These are phyloP conservation scores for Camellia japonica DNA, from an alignment of 148 eudicot genomes.

Conservation along the genomic window DNA sequence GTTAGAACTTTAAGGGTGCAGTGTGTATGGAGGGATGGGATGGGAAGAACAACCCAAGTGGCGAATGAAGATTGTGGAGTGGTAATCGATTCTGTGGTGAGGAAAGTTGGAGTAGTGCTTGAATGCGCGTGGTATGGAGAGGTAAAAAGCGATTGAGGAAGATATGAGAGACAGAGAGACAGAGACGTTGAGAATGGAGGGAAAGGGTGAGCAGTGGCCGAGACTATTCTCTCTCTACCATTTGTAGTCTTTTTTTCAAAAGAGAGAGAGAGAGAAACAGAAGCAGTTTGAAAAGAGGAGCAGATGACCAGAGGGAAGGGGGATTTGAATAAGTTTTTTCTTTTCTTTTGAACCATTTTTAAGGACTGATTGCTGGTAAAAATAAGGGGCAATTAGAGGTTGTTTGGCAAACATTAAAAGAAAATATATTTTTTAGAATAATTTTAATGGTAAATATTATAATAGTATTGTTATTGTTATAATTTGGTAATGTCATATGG, in stretches of 20 bases:
- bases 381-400: too few relatives aligned
- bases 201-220: not conserved
- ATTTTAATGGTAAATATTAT: too few relatives aligned
- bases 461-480: too few relatives aligned
- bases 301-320: not conserved
- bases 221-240: not conserved
- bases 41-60: not conserved
- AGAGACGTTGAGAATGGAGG: too few relatives aligned
- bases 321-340: not conserved
- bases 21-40: not conserved
- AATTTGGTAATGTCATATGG: too few relatives aligned
- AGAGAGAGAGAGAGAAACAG: not conserved
- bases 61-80: slow-evolving; percentile 10
- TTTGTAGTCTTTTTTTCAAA: not conserved
- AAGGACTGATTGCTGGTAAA: too few relatives aligned
- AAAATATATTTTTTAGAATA: too few relatives aligned
- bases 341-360: too few relatives aligned
- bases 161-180: slow-evolving; percentile 23
- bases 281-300: not conserved
- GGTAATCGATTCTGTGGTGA: slow-evolving; percentile 11
- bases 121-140: slow-evolving; percentile 11
- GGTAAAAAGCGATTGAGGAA: slow-evolving; percentile 20
- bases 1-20: not conserved
- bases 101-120: slow-evolving; percentile 24
- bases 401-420: too few relatives aligned